These are phyloP conservation scores for Globisporangium echinulatum DNA, from an alignment of 352 stramenopile genomes.

Conservation along the genomic window DNA sequence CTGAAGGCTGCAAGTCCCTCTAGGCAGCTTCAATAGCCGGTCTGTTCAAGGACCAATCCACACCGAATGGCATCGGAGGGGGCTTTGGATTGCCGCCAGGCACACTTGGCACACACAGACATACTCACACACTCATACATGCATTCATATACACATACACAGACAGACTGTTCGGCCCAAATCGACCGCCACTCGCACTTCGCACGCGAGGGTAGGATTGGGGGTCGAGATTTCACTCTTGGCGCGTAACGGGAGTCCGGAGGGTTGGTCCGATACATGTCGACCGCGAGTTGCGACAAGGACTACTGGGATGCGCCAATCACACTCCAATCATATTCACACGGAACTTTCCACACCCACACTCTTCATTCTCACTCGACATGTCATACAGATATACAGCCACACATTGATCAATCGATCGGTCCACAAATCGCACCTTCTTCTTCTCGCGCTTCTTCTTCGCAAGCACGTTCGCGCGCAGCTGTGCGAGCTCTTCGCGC, in stretches of 20 bases:
- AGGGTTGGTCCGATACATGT: constrained; percentile 88
- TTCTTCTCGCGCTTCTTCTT: constrained; percentile 91
- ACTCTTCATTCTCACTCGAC: constrained; percentile 11
- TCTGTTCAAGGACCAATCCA: constrained; percentile 89
- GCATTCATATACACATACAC: constrained; percentile 6
- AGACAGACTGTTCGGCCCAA: constrained; percentile 48
- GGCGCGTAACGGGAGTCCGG: constrained; percentile 87
- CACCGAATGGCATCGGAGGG: constrained; percentile 72
- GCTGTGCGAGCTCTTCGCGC: constrained; percentile 76
- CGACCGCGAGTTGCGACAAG: constrained; percentile 73
- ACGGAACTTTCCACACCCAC: constrained; percentile 16
- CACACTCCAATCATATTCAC: constrained; percentile 28
- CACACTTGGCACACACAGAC: constrained; percentile 14
- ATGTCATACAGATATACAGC: constrained; percentile 8
- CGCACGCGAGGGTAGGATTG: constrained; percentile 46
- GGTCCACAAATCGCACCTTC: constrained; percentile 47
- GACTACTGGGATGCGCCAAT: constrained; percentile 86
- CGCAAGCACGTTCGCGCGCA: constrained; percentile 62
- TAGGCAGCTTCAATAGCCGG: constrained; percentile 89
- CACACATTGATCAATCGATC: neutral
- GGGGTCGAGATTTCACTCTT: constrained; percentile 45
- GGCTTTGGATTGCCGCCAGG: constrained; percentile 81
- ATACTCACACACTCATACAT: constrained; percentile 7
- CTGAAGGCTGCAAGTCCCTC: constrained; percentile 86
- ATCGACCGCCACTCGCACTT: constrained; percentile 60